phyloP scores from a whole-genome alignment of 2,329 filamentous ascomycete genomes.

The Paecilomyces sp. region DNA sequence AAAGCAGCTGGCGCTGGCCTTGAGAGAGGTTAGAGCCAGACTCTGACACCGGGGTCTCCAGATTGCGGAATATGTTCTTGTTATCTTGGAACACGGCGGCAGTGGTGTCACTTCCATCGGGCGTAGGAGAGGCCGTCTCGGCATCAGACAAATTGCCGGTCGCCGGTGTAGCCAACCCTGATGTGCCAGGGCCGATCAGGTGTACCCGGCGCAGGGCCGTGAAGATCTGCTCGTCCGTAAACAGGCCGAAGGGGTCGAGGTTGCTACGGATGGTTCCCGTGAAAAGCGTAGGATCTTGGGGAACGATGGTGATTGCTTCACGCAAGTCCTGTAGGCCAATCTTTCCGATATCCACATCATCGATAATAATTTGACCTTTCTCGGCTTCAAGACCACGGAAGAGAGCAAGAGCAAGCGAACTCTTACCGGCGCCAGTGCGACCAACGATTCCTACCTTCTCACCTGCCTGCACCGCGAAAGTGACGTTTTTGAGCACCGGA shows the following conservation, averaged over 20 bases:
- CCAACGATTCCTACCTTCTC: slow-evolving; percentile 97
- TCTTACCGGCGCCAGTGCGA: slow-evolving; percentile 92
- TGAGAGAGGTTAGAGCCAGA: slow-evolving; percentile 93
- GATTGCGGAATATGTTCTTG: slow-evolving; percentile 89
- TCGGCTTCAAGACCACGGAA: slow-evolving; percentile 93
- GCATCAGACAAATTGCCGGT: slow-evolving; percentile 18
- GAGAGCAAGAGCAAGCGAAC: slow-evolving; percentile 82
- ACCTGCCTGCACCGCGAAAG: slow-evolving; percentile 74
- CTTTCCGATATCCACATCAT: slow-evolving; percentile 78
- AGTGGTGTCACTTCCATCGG: slow-evolving; percentile 14
- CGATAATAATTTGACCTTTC: slow-evolving; percentile 79
- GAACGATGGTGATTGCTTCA: slow-evolving; percentile 92
- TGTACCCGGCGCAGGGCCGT: slow-evolving; percentile 80
- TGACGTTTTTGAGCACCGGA: slow-evolving; percentile 73
- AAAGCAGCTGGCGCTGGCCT: slow-evolving; percentile 89
- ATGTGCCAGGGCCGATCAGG: slow-evolving; percentile 53
- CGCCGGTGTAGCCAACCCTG: slow-evolving; percentile 28
- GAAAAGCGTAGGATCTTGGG: slow-evolving; percentile 89
- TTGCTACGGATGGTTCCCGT: slow-evolving; percentile 87
- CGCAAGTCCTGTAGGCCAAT: slow-evolving; percentile 93
- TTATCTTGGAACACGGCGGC: slow-evolving; percentile 52
- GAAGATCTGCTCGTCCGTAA: slow-evolving; percentile 87
- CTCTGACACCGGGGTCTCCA: slow-evolving; percentile 75
- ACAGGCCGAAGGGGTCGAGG: slow-evolving; percentile 82
- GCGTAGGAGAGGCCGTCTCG: slow-evolving; percentile 12